Evolutionary conservation across 306 rosid species (phyloP), one percentile per base, ranked within the genome.

Genomic region (Herpetospermum pedunculosum): DNA sequence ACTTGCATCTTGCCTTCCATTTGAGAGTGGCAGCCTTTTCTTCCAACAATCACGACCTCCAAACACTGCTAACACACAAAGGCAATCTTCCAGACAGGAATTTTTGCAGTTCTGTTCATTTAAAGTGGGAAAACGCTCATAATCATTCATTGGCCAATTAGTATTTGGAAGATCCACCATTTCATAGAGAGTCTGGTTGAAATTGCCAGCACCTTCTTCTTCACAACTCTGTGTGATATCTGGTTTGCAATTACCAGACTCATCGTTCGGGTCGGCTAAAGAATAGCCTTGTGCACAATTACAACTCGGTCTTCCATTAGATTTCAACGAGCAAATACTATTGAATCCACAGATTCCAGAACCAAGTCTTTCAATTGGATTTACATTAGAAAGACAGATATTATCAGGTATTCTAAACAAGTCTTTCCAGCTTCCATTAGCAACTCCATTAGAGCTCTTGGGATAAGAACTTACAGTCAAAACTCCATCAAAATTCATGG

Each of bases 401-500:
- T 64, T 64, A 0, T 64, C 49, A 11, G 71, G 71, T 64, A 64
- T 10, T 64, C 30, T 64, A 19, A 10, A 21, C 29, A 37, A 35
- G 1, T 64, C 71, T 37, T 64, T 64, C 71, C 71, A 64, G 8
- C 71, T 35, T 64, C 28, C 71, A 21, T 38, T 64, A 8, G 71
- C 30, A 19, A n/a, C 44, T 38, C 48, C 71, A 35, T 3, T 10
- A 21, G 49, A 0, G 8, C 10, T 25, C 75, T 38, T 64, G 1
- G 32, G 71, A 13, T 37, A 64, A 64, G 49, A 64, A 64, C 71
- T 64, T 37, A 64, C 71, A 64, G 32, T 38, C 71, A 64, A 38
- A 64, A 64, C 71, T 37, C 71, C 71, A 64, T 64, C 71, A 64
- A 37, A 64, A 38, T 64, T 64, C 49, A 64, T 38, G 49, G 49